Evolutionary conservation across 2,329 filamentous ascomycete genomes (phyloP).

Genomic region (Cryphonectria carpinicola): DNA sequence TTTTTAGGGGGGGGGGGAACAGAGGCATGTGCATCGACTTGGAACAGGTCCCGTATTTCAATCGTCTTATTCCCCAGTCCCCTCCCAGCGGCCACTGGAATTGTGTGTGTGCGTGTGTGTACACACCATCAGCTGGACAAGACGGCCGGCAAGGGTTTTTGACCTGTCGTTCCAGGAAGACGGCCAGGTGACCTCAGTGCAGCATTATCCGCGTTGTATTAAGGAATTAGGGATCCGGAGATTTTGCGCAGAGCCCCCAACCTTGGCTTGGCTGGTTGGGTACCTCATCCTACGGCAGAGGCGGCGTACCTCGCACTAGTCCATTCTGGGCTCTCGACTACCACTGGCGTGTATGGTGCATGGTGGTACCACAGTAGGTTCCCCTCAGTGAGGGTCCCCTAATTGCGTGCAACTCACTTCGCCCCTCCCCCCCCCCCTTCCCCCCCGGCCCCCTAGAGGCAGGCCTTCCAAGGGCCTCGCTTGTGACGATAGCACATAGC

Average conservation of each 20-base stretch:
- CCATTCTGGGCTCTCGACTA: conserved; percentile 7
- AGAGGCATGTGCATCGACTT: neutral
- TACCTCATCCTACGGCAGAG: neutral
- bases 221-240: conserved; percentile 4
- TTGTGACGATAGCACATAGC: neutral
- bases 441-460: neutral
- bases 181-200: conserved; percentile 7
- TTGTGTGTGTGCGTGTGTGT: neutral
- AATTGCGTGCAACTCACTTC: neutral
- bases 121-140: conserved; percentile 3
- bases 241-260: conserved; percentile 10
- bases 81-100: neutral
- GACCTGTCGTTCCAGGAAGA: conserved; percentile 4
- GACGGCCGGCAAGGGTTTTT: conserved; percentile 3
- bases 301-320: conserved; percentile 12
- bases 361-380: conserved; percentile 1
- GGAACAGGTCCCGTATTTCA: conserved; percentile 1
- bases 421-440: too few relatives aligned
- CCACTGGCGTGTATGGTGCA: conserved; percentile 1
- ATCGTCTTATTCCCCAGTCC: neutral
- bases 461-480: neutral
- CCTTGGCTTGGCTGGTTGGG: conserved; percentile 3
- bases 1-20: neutral
- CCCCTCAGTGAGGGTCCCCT: neutral
- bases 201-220: conserved; percentile 11